Percentiles rank a stretch among this genome's conserved stretches.
phyloP scores from a whole-genome alignment of 345 rosid species.

The Syzygium oleosum region DNA sequence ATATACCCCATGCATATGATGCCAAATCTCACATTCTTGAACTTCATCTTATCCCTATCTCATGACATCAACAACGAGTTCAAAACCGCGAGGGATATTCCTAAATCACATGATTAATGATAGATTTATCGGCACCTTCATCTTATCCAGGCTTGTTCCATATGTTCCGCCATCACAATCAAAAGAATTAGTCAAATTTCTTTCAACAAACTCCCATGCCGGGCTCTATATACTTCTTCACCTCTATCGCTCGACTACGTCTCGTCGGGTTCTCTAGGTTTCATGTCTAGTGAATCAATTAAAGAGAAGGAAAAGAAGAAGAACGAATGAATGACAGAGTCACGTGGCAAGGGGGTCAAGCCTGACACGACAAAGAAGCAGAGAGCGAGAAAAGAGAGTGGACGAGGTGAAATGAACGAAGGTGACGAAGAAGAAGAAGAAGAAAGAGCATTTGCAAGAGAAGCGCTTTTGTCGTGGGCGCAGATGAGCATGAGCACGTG shows the following conservation, averaged over 20 bases:
- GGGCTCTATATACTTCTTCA: not conserved
- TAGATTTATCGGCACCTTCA: not conserved
- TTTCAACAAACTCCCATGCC: not conserved
- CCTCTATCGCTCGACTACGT: not conserved
- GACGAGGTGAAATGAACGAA: not conserved
- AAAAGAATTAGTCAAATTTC: not conserved
- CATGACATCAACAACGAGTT: not conserved
- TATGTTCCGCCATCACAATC: not conserved
- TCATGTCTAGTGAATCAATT: not conserved
- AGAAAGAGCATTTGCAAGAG: not conserved
- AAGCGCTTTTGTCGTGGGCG: not conserved
- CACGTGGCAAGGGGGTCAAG: not conserved
- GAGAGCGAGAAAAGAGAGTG: not conserved
- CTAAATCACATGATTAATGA: not conserved
- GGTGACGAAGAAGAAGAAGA: not conserved
- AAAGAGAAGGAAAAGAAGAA: not conserved
- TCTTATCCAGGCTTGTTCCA: not conserved
- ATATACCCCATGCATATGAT: not conserved
- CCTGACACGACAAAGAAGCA: not conserved
- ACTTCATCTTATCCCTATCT: not conserved
- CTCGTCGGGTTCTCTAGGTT: not conserved
- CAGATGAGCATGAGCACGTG: slow-evolving; percentile 17
- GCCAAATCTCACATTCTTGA: not conserved
- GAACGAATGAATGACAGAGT: not conserved
- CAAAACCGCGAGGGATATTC: not conserved